Conservation (phyloP, 2,329 filamentous ascomycete genomes). For the Colletotrichum euphorbiae region DNA sequence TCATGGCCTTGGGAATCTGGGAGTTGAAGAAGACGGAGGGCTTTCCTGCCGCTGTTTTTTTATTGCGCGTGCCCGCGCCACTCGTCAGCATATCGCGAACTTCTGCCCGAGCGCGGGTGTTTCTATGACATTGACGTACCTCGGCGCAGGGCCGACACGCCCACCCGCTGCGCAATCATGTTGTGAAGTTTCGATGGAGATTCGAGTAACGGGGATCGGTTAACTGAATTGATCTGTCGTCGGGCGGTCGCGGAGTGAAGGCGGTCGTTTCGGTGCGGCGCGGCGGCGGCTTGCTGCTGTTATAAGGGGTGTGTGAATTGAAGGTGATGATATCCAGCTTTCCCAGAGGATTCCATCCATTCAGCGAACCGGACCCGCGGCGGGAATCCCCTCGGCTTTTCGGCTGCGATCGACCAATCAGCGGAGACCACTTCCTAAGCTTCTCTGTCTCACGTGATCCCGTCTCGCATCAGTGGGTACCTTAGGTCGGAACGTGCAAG, state of each 20-base stretch:
- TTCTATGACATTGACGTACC: slow-evolving; percentile 53
- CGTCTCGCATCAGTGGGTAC: not conserved
- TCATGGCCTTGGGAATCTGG: slow-evolving; percentile 59
- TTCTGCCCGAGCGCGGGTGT: not conserved
- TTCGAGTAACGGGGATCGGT: not conserved
- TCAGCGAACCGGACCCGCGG: slow-evolving; percentile 18
- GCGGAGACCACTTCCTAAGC: slow-evolving; percentile 52
- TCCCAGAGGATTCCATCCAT: not conserved
- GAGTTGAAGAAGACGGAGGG: slow-evolving; percentile 60
- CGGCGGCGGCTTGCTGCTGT: slow-evolving; percentile 33
- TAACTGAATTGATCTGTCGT: not conserved
- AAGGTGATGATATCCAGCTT: slow-evolving; percentile 40
- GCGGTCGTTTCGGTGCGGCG: slow-evolving; percentile 34
- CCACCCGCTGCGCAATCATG: slow-evolving; percentile 70
- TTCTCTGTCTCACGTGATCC: slow-evolving; percentile 27
- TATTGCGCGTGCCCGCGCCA: slow-evolving; percentile 49
- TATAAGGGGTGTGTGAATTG: slow-evolving; percentile 22
- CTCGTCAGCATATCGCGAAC: slow-evolving; percentile 21
- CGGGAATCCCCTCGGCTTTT: slow-evolving; percentile 53
- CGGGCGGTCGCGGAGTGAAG: not conserved
- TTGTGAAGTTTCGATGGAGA: slow-evolving; percentile 40
- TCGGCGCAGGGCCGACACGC: slow-evolving; percentile 69
- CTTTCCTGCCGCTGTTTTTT: slow-evolving; percentile 48
- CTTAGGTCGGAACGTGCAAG: not conserved
- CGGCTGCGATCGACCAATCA: slow-evolving; percentile 58